Conservation (phyloP, 1,284 basidiomycete species). For the Mycena sp. region DNA sequence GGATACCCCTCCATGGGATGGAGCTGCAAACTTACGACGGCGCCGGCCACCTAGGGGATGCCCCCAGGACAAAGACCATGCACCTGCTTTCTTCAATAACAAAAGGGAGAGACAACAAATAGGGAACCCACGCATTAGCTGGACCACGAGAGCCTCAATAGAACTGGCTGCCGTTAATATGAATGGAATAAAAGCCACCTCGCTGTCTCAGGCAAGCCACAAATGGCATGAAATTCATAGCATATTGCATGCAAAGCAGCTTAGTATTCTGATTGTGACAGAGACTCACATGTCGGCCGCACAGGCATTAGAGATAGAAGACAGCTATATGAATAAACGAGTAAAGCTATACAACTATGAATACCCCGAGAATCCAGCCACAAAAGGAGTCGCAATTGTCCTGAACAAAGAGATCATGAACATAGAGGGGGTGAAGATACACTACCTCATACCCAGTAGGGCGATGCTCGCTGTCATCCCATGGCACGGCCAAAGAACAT, state of each 20-base stretch:
- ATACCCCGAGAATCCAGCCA: slow-evolving; percentile 7
- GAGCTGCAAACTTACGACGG: too few species aligned
- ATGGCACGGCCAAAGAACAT: slow-evolving; percentile 19
- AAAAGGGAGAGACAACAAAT: background rate
- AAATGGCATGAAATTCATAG: background rate
- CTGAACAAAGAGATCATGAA: slow-evolving; percentile 23
- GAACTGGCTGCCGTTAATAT: background rate
- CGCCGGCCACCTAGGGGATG: background rate
- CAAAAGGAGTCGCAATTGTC: slow-evolving; percentile 22
- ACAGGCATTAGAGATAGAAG: slow-evolving; percentile 13
- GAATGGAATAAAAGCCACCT: background rate
- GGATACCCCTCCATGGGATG: too few species aligned
- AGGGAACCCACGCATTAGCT: background rate
- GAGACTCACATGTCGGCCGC: slow-evolving; percentile 20
- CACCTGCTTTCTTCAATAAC: slow-evolving; percentile 2
- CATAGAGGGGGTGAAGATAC: too few species aligned
- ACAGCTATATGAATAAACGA: slow-evolving; percentile 11
- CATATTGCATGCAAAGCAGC: slow-evolving; percentile 3
- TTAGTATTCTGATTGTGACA: slow-evolving; percentile 10
- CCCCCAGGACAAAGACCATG: background rate
- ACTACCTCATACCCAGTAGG: slow-evolving; percentile 22
- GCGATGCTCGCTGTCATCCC: slow-evolving; percentile 17
- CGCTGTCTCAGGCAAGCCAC: background rate
- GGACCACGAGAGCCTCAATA: background rate
- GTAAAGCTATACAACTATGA: background rate